A percentile compares a stretch with the other conserved stretches of the same genome.
Evolutionary conservation across 1,284 basidiomycete species (phyloP).

Genomic region (Moniliophthora roreri): DNA sequence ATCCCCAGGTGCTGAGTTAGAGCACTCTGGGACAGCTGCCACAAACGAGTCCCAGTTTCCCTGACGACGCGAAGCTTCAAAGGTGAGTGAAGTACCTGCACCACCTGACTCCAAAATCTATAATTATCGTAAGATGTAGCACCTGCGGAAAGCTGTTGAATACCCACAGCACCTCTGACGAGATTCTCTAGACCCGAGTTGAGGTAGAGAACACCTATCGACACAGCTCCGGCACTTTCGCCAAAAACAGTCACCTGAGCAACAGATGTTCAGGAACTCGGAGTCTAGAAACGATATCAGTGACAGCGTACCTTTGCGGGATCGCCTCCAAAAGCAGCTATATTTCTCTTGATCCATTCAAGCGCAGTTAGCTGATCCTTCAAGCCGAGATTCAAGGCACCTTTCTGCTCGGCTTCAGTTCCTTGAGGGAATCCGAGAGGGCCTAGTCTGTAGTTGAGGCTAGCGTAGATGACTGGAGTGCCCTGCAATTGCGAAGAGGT

Average conservation of each 20-base stretch:
- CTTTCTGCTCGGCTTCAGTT: conserved; percentile 22
- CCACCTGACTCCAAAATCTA: conserved; percentile 2
- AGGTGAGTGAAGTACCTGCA: not conserved
- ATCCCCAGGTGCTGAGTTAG: not conserved
- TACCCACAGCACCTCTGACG: not conserved
- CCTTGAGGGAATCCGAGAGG: conserved; percentile 19
- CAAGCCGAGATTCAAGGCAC: conserved; percentile 29
- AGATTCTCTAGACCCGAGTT: not conserved
- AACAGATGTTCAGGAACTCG: not conserved
- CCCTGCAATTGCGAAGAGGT: conserved; percentile 7
- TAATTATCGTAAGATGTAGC: not conserved
- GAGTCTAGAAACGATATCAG: not conserved
- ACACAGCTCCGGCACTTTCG: no score
- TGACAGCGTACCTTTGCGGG: conserved; percentile 2
- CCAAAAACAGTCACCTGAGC: no score
- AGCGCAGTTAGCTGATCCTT: conserved; percentile 27
- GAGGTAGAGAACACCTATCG: no score
- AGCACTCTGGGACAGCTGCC: not conserved
- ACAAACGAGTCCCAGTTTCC: not conserved
- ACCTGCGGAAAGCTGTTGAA: no score
- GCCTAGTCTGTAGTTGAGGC: conserved; percentile 18
- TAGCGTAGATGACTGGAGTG: conserved; percentile 18
- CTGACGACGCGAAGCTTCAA: not conserved
- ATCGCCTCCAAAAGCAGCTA: conserved; percentile 18
- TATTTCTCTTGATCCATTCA: conserved; percentile 17